Conservation (phyloP, 768 basidiomycete genomes). For the Leccinum rimulosum region DNA sequence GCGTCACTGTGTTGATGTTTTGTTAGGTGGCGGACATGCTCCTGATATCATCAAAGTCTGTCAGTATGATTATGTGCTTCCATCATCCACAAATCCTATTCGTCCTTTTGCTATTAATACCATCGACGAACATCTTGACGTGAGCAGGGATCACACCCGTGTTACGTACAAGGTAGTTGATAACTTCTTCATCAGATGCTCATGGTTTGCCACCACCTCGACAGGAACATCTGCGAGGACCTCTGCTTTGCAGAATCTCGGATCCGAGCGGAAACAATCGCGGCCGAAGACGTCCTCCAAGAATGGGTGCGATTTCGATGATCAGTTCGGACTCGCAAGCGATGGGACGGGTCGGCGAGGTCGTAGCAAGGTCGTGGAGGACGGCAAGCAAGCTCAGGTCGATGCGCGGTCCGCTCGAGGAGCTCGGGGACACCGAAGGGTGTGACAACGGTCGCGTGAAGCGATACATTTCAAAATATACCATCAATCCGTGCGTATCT, state of each 20-base stretch:
- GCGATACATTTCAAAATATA: conserved; percentile 94
- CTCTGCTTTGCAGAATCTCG: conserved; percentile 95
- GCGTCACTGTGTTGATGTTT: not conserved
- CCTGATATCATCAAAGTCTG: conserved; percentile 99
- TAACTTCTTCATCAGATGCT: conserved; percentile 67
- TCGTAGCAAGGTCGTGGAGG: conserved; percentile 89
- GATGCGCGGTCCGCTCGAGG: conserved; percentile 66
- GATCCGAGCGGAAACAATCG: conserved; percentile 94
- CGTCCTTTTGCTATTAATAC: conserved; percentile 90
- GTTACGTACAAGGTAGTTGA: not conserved
- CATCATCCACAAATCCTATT: conserved; percentile 96
- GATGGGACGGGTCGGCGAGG: conserved; percentile 98
- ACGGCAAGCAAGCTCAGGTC: conserved; percentile 95
- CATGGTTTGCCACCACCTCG: conserved; percentile 99
- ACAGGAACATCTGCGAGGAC: conserved; percentile 88
- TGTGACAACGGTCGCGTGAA: conserved; percentile 88
- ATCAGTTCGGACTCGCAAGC: conserved; percentile 96
- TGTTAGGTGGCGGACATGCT: conserved; percentile 85
- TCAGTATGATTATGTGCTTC: conserved; percentile 83
- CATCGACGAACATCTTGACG: conserved; percentile 95
- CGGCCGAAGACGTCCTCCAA: conserved; percentile 94
- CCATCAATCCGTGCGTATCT: conserved; percentile 84
- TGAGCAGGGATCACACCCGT: conserved; percentile 38
- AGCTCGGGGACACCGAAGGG: conserved; percentile 45
- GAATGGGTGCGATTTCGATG: conserved; percentile 95